Conservation (phyloP, 768 basidiomycete genomes). For the Hygrocybe coccinea region DNA sequence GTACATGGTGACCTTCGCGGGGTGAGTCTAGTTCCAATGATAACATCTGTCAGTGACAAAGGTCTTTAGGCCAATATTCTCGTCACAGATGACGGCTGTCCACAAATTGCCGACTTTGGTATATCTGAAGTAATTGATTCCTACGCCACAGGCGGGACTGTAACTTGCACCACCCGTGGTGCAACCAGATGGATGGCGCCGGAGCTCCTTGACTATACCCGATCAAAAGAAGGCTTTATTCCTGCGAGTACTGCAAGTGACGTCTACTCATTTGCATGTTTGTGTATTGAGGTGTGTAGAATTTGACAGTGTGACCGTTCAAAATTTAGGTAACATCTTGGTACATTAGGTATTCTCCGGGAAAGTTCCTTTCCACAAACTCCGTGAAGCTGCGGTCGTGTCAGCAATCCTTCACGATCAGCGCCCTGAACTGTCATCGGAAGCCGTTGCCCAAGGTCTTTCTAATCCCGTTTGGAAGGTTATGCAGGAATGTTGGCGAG, state of each 20-base stretch:
- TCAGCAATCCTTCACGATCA: neutral
- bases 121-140: too few relatives aligned
- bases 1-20: slow-evolving; percentile 29
- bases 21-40: slow-evolving; percentile 8
- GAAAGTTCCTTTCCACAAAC: neutral
- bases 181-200: slow-evolving; percentile 27
- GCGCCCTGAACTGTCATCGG: neutral
- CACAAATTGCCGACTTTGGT: slow-evolving; percentile 12
- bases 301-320: neutral
- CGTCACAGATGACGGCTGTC: slow-evolving; percentile 20
- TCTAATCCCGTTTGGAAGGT: neutral
- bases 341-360: neutral
- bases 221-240: slow-evolving; percentile 13
- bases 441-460: neutral
- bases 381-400: neutral
- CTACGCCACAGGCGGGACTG: slow-evolving; percentile 6
- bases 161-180: slow-evolving; percentile 27
- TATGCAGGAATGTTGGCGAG: neutral
- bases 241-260: slow-evolving; percentile 19
- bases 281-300: slow-evolving; percentile 24
- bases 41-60: neutral
- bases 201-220: slow-evolving; percentile 12
- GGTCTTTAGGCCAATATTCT: slow-evolving; percentile 21
- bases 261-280: slow-evolving; percentile 26
- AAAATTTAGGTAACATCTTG: neutral